Evolutionary conservation across 129 eudicot species (phyloP), one percentile per base, ranked within the genome.

Genomic region (Pittosporum tobira): DNA sequence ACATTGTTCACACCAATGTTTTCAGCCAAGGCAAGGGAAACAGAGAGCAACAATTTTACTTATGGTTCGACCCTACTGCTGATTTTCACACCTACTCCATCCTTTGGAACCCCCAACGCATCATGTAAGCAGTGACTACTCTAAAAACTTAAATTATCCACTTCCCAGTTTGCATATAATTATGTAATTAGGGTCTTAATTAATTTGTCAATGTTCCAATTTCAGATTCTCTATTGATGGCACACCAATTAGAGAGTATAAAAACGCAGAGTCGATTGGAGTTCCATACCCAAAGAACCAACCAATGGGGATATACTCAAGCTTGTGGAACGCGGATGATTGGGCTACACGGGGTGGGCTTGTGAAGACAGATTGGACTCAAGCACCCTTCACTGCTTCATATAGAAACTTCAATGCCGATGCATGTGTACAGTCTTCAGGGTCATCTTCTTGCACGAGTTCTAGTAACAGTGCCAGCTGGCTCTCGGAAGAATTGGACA

Each of bases 311-410:
- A 65, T 84, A 27, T 83, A 84, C 61, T 80, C 87, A 0, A 80
- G 87, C 55, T 54, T 84, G n/a, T 84, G 94, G 94, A 80, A 84
- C 25, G 87, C 94, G 0, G 94, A 84, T 4, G 87, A 84, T 7
- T 84, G 94, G 94, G 87, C 94, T 2, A 84, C 94, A 6, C 71
- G 87, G 52, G 84, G 91, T 21, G 93, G 93, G 2, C 72, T 80
- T 16, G 75, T 80, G 34, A 80, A 84, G 75, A 77, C 87, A 0
- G 87, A 84, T 14, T 84, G 94, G 94, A 71, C 52, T 19, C 36
- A 80, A 13, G 94, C 94, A n/a, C 94, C 94, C 19, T 84, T 80
- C 45, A 84, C 84, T 0, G 94, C 94, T 28, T 69, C 94, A 0
- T 84, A 80, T 64, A 65, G 79, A 31, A 78, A 73, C 54, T 84